Evolutionary conservation across 257 asterid genomes (phyloP), one percentile per base, ranked within the genome.

Genomic region (Gentiana straminea): DNA sequence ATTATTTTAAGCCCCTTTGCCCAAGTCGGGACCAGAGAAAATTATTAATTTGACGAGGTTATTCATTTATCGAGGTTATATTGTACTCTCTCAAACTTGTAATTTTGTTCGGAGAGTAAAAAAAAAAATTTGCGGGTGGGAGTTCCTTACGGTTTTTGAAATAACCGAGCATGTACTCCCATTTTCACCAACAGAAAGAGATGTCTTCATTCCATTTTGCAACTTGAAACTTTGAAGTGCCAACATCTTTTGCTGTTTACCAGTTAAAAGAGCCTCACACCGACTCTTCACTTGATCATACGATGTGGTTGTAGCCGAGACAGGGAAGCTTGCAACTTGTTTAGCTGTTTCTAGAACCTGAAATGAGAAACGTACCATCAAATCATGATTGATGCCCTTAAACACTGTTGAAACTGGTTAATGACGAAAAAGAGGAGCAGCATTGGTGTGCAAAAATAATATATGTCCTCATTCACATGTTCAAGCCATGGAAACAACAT

Each of bases 211-310:
- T 51, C 61, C 77, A 61, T 64, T 75, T 63, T 73, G 75, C 67
- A 51, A 43, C 75, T 73, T 77, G 68, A 73, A 77, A 63, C 83
- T 70, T 54, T 70, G 71, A 47, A 77, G 74, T 51, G 69, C 75
- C 10, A 77, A 62, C 83, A 77, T 73, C 36, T 73, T 77, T 39
- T 77, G 71, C 49, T 77, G 80, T 65, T 77, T 77, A 56, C 83
- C 80, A 10, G 66, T 61, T 49, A 77, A 75, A 68, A 77, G 77
- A 54, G 83, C 83, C 64, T 77, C 83, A 33, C 83, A 77, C 52
- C 73, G 77, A 49, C 61, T 70, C 64, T 73, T 77, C 24, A 77
- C 83, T 65, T 73, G 77, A 66, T 77, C 83, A 65, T 77, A 77
- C 24, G 83, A 73, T 38, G 74, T 67, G 10, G 77, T 77, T 4